phyloP scores from a whole-genome alignment of 306 rosid species.

The Canavalia gladiata region DNA sequence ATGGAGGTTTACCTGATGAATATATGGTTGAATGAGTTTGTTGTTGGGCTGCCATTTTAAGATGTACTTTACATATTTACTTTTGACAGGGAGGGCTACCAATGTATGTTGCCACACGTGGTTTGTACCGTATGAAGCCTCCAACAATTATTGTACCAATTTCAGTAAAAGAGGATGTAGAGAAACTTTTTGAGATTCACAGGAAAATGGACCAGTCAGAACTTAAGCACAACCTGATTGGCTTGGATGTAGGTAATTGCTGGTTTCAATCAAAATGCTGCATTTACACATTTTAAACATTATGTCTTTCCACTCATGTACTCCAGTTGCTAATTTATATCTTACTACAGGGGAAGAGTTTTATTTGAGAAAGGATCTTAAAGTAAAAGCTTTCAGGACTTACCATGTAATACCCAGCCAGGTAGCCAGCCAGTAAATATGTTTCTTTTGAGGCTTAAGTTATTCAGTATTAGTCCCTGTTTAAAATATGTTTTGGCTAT shows the following conservation, averaged over 20 bases:
- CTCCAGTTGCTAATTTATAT: constrained; percentile 18
- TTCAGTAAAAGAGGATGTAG: constrained; percentile 78
- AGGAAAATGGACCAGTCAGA: constrained; percentile 92
- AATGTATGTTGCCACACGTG: constrained; percentile 92
- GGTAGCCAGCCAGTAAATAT: constrained; percentile 54
- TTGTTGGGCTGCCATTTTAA: constrained; percentile 23
- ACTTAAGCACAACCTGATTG: constrained; percentile 77
- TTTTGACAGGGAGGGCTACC: constrained; percentile 89
- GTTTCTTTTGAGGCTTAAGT: constrained; percentile 25
- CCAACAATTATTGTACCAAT: constrained; percentile 85
- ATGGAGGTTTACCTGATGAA: constrained; percentile 1
- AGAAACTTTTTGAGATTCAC: constrained; percentile 80
- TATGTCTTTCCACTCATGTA: neutral
- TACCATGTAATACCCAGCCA: constrained; percentile 91
- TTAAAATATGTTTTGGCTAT: constrained; percentile 31
- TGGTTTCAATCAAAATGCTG: constrained; percentile 42
- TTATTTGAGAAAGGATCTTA: constrained; percentile 75
- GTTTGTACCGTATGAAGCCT: constrained; percentile 86
- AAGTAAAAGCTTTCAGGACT: constrained; percentile 87
- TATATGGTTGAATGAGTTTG: constrained; percentile 13
- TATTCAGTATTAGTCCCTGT: constrained; percentile 2
- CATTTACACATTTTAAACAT: constrained; percentile 31
- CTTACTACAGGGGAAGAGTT: constrained; percentile 79
- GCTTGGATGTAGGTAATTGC: constrained; percentile 86
- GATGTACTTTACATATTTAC: neutral